Evolutionary conservation across 768 basidiomycete species (phyloP).

Genomic region (Boletus fagicola): DNA sequence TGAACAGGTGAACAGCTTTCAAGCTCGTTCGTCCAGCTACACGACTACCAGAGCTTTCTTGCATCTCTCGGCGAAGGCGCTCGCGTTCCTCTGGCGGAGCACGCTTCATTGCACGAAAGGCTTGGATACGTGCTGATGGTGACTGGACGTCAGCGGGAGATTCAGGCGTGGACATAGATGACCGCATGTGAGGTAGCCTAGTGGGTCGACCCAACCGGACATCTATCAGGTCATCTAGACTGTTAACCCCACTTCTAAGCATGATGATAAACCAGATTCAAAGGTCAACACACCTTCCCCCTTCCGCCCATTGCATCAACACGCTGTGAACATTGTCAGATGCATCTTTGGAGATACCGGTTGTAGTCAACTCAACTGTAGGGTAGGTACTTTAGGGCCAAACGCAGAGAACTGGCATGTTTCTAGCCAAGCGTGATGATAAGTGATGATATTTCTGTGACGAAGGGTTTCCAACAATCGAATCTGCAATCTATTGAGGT

Average conservation of each 20-base stretch:
- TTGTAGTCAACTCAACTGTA: constrained; percentile 58
- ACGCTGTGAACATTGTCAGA: constrained; percentile 45
- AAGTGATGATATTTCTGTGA: constrained; percentile 92
- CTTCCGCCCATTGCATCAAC: constrained; percentile 93
- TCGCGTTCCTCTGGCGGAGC: constrained; percentile 65
- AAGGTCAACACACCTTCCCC: constrained; percentile 51
- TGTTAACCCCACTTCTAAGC: constrained; percentile 23
- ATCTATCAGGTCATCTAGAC: constrained; percentile 84
- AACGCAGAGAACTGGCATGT: constrained; percentile 81
- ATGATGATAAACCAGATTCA: background rate
- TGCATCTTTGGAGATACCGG: background rate
- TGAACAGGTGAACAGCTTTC: constrained; percentile 81
- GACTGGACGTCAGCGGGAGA: constrained; percentile 44
- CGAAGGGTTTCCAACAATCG: constrained; percentile 81
- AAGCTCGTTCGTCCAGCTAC: constrained; percentile 36
- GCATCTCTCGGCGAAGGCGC: constrained; percentile 54
- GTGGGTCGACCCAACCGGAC: constrained; percentile 65
- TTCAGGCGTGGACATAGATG: constrained; percentile 17
- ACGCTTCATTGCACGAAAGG: constrained; percentile 67
- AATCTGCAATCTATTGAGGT: constrained; percentile 44
- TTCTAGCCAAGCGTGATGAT: constrained; percentile 96
- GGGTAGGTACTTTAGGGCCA: constrained; percentile 81
- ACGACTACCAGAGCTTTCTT: constrained; percentile 28
- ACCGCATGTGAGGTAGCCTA: constrained; percentile 42
- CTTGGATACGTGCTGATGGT: constrained; percentile 70